Evolutionary conservation across 169 alveolate species (phyloP), one percentile per base, ranked within the genome.

Genomic region (Miamiensis avidus): DNA sequence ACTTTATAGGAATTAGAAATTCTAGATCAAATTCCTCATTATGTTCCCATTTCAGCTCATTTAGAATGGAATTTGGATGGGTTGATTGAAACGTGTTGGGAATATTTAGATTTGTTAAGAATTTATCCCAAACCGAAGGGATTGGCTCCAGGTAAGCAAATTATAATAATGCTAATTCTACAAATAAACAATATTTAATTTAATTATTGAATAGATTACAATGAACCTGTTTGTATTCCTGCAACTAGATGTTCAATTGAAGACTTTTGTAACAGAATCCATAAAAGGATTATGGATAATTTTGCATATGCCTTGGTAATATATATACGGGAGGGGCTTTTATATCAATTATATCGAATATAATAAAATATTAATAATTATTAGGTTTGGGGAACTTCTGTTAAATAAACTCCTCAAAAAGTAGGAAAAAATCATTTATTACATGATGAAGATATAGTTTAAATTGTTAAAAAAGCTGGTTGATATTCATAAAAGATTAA

Each of bases 51-150:
- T 31, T 96, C 99, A 26, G 94, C 96, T 74, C 94, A 93, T 83
- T 89, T 87, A 32, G 97, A 93, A 76, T 98, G 99, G 99, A 98
- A 98, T 89, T 93, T 99, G 78, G 99, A 98, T 90, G 99, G 98
- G 32, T 92, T 99, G 32, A 91, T 98, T 75, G 99, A 99, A 83
- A 95, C 97, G 77, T 98, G 98, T 32, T 99, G 99, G 99, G 98
- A 97, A 90, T 96, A 98, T 81, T 89, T 99, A 79, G 99, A 98
- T 90, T 87, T 99, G 32, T 95, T 98, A 76, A 95, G 99, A 82
- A 96, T 98, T 29, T 99, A 99, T 94, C 98, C 99, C n/a, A 99
- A 99, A 92, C 99, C 99, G 34, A 98, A 97, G 91, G 99, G 99
- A 31, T 97, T 96, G 81, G 96, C 96, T 29, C 99, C 99, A 0